A percentile compares a stretch with the other conserved stretches of the same genome.
Evolutionary conservation across 23 red algal genomes (phyloP).

Genomic region (Gracilariopsis chorda): DNA sequence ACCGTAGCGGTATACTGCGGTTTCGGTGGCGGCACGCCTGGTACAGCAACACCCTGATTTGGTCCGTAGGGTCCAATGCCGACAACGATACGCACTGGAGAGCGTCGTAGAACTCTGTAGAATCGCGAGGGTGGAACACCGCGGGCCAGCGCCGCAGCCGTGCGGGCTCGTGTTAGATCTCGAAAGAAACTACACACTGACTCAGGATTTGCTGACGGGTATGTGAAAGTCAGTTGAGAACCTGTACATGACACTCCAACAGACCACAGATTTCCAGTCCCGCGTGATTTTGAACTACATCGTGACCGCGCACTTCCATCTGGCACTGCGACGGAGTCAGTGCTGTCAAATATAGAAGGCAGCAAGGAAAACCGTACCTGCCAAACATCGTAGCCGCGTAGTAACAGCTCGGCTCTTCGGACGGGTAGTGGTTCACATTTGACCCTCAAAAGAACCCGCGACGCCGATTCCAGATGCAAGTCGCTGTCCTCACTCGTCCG

Average conservation of each 20-base stretch:
- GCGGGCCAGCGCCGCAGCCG: slow-evolving; percentile 66
- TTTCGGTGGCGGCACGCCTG: neutral
- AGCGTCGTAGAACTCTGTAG: slow-evolving; percentile 59
- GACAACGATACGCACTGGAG: slow-evolving; percentile 74
- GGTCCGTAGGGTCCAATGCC: slow-evolving; percentile 57
- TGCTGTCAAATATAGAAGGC: slow-evolving; percentile 77
- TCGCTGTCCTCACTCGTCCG: slow-evolving; percentile 46
- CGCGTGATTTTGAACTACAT: neutral
- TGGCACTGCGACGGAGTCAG: neutral
- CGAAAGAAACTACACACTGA: slow-evolving; percentile 84
- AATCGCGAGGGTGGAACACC: slow-evolving; percentile 70
- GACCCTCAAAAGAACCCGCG: slow-evolving; percentile 49
- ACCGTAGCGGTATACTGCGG: slow-evolving; percentile 51
- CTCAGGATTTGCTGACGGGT: slow-evolving; percentile 69
- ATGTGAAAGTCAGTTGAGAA: slow-evolving; percentile 76
- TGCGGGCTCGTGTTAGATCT: slow-evolving; percentile 68
- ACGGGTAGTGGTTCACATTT: slow-evolving; percentile 84
- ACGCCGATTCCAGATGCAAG: slow-evolving; percentile 67
- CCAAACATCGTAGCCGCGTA: slow-evolving; percentile 71
- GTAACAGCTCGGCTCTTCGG: slow-evolving; percentile 53
- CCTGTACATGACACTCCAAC: slow-evolving; percentile 73
- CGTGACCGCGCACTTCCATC: neutral
- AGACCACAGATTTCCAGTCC: slow-evolving; percentile 58
- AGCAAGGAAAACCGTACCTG: slow-evolving; percentile 73
- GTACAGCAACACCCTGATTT: neutral